Evolutionary conservation across 371 early-diverging fungal genomes (phyloP).

Genomic region (Mucor velutinosus): DNA sequence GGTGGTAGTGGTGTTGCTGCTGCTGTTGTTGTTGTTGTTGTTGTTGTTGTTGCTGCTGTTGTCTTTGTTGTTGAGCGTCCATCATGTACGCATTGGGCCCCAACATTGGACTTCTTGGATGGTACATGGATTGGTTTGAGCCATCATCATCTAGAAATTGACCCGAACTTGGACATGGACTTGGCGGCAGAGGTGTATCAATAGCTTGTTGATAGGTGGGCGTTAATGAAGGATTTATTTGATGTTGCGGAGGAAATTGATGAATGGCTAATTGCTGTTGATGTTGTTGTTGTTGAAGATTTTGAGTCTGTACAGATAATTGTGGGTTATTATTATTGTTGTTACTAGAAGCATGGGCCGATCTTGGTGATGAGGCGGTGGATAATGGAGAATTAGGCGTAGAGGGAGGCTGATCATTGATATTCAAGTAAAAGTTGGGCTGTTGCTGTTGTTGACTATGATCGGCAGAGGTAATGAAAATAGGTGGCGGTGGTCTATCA

Average conservation of each 20-base stretch:
- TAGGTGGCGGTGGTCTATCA: conserved; percentile 44
- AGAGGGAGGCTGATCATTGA: conserved; percentile 8
- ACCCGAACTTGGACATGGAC: conserved; percentile 22
- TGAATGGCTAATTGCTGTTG: not conserved
- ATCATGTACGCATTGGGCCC: conserved; percentile 5
- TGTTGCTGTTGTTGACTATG: conserved; percentile 18
- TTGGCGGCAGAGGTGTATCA: conserved; percentile 30
- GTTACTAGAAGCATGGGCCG: not conserved
- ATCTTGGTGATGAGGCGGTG: conserved; percentile 1
- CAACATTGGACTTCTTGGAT: conserved; percentile 21
- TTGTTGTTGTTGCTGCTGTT: conserved; percentile 7
- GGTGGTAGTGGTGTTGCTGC: too few species aligned
- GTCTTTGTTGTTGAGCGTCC: conserved; percentile 10
- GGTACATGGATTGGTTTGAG: conserved; percentile 15
- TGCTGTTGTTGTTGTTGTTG: conserved; percentile 8
- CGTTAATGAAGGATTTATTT: conserved; percentile 17
- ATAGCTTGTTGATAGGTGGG: conserved; percentile 22
- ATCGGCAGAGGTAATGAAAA: conserved; percentile 36
- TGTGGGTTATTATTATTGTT: conserved; percentile 7
- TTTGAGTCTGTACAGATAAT: conserved; percentile 28
- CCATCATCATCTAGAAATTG: conserved; percentile 15
- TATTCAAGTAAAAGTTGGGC: conserved; percentile 13
- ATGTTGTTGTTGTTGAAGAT: conserved; percentile 8
- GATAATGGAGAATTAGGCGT: conserved; percentile 14
- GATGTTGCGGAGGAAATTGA: not conserved